These are phyloP conservation scores for Buddleja alternifolia DNA, from an alignment of 257 asterid genomes.

Conservation along the genomic window DNA sequence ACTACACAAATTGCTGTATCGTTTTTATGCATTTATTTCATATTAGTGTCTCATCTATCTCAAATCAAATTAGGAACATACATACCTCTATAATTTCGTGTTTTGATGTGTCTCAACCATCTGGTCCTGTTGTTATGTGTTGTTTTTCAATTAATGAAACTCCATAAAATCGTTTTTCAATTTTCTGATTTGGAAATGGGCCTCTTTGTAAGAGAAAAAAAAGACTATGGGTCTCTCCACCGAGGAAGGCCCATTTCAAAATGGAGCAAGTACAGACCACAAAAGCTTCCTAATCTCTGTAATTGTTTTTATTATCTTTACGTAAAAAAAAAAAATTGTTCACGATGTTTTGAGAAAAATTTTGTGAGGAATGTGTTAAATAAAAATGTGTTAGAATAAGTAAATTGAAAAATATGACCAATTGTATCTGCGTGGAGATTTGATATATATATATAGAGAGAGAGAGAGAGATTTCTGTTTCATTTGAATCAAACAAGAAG, in stretches of 20 bases:
- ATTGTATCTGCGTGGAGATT: too few species aligned
- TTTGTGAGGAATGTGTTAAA: too few species aligned
- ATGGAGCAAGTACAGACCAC: constrained; percentile 6
- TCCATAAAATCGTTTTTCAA: neutral
- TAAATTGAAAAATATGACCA: too few species aligned
- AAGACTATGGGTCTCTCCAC: neutral
- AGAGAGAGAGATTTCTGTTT: too few species aligned
- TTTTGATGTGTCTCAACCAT: constrained; percentile 18
- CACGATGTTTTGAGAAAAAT: too few species aligned
- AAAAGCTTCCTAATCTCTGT: neutral
- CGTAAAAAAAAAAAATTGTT: too few species aligned
- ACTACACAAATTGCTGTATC: too few species aligned
- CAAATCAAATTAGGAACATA: constrained; percentile 37
- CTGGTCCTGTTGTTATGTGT: neutral
- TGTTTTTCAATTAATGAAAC: neutral
- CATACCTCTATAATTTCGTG: constrained; percentile 14
- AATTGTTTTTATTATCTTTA: too few species aligned
- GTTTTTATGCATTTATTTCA: too few species aligned
- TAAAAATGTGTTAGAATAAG: too few species aligned
- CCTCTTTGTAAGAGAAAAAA: neutral
- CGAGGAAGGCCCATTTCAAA: neutral
- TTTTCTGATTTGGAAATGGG: neutral
- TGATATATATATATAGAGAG: too few species aligned
- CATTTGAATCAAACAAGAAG: too few species aligned
- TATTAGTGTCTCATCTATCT: constrained; percentile 47